Base-by-base conservation (phyloP, 2,329 filamentous ascomycete species). In the Furcasterigmium furcatum region DNA sequence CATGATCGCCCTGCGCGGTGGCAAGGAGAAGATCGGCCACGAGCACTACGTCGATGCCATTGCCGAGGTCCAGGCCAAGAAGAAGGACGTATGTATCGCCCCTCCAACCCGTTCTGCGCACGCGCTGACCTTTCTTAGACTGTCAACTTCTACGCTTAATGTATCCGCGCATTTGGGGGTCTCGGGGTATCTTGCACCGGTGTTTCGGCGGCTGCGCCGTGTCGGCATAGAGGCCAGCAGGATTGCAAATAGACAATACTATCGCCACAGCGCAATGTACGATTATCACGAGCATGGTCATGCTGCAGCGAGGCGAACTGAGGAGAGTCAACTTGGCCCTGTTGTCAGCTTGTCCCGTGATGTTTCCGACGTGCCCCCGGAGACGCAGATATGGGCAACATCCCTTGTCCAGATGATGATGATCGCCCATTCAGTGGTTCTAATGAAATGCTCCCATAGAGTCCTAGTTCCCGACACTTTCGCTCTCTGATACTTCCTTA, bases 1-100 rank as follows among this genome's bases (percentile, higher is more conserved):
- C 64, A 99, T 99, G 94, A 99, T 99, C 71, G 94, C 94, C 22
- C 75, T 99, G 62, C 82, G 94, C 57, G 90, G 86, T 66, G 94
- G 94, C 50, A 91, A 95, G 77, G 91, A 86, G 71, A 96, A 96
- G 80, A 94, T 99, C 62, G 88, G 87, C 49, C 94, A 99, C 66
- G 94, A 99, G 74, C 90, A 99, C 70, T 99, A 97, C 63, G 94
- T 99, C 42, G 94, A 99, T 75, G 94, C 94, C 50, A 97, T 99
- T 67, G 82, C 91, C 30, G 94, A 99, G 71, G 94, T 99, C 58
- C 90, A 91, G 68, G 85, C 87, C 52, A 86, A 96, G 85, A 96
- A 96, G 87, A 95, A 95, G 81, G 90, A 95, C 52, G 79, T 82
- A 58, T 73, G 79, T 75, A 40, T 44, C 9, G 38, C 39, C 4